Base-by-base conservation (phyloP, 495 filamentous ascomycete species). In the Lophiotrema nucula region DNA sequence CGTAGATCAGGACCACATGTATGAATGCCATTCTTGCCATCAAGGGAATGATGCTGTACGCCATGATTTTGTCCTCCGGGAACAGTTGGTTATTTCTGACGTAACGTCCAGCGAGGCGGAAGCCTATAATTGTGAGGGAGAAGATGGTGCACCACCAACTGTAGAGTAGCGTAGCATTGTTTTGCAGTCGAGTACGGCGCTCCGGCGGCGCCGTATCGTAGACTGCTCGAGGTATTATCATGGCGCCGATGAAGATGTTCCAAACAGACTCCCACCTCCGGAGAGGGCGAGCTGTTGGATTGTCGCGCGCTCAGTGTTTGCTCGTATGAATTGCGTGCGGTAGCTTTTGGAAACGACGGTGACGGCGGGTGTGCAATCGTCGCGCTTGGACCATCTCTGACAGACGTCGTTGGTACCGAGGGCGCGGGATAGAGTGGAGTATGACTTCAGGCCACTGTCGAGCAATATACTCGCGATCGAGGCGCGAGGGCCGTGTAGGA, bases 141-240 rank as follows among this genome's bases (percentile, higher is more conserved):
- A 95, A 93, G 5, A 75, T 76, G 6, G 90, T 95, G 55, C 89
- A 89, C 93, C 93, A 96, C 88, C 90, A 97, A 68, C 88, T 92
- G 65, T 93, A 89, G 49, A 97, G 77, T 37, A 98, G 59, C 21
- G 64, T 62, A 3, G 64, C 59, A 31, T 67, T 67, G 51, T 67
- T 63, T n/a, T 46, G 23, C 25, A 59, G 27, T 41, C 56, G 58
- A 15, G 49, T 51, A 45, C 64, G 59, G 18, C 52, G 54, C 45
- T 56, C 60, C 2, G 64, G 64, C 39, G 64, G 64, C 22, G 59
- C 48, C 4, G 23, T 50, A 26, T 58, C 44, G 48, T 60, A 60
- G 24, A 67, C 16, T 18, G 26, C 15, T 42, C 59, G 64, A 28
- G 59, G 55, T 4, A 63, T 26, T 0, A 63, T 51, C 64, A 67